These are phyloP conservation scores for Colletotrichum echinochloae DNA, from an alignment of 2,329 filamentous ascomycete genomes.

Conservation along the genomic window DNA sequence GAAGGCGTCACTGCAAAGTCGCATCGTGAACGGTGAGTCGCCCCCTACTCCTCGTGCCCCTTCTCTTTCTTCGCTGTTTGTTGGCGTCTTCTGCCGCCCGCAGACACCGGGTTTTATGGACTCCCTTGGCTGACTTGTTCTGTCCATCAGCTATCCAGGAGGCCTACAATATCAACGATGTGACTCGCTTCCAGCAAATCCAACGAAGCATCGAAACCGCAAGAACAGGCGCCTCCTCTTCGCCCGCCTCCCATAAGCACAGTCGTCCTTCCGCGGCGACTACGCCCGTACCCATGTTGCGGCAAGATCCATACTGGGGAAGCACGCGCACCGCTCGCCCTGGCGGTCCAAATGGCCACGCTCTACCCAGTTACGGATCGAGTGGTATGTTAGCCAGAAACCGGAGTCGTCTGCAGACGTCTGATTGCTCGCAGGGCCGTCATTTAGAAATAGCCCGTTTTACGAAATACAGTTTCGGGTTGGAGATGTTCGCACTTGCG, in stretches of 20 bases:
- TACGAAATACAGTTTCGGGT: constrained; percentile 78
- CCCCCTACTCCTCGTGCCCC: constrained; percentile 32
- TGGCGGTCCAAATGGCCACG: constrained; percentile 16
- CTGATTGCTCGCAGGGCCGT: constrained; percentile 28
- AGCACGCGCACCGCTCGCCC: constrained; percentile 25
- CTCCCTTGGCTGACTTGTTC: constrained; percentile 22
- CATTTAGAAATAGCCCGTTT: constrained; percentile 83
- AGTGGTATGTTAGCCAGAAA: constrained; percentile 8
- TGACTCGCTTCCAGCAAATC: constrained; percentile 57
- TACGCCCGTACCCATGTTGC: constrained; percentile 19
- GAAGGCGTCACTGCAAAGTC: constrained; percentile 83
- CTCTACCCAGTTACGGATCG: constrained; percentile 21
- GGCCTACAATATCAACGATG: constrained; percentile 52
- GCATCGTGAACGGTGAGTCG: constrained; percentile 81
- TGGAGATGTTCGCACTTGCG: constrained; percentile 74
- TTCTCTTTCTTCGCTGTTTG: constrained; percentile 33
- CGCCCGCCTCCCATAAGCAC: constrained; percentile 32
- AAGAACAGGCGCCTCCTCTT: constrained; percentile 29
- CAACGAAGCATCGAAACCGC: constrained; percentile 54
- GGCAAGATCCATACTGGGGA: constrained; percentile 29
- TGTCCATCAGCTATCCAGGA: constrained; percentile 56
- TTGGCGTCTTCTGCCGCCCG: constrained; percentile 2
- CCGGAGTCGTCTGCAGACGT: background rate
- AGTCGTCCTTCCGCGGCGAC: constrained; percentile 24
- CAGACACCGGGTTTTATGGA: background rate